A percentile compares a stretch with the other conserved stretches of the same genome.
These are phyloP conservation scores for Blastobotrys malaysiensis DNA, from an alignment of 1,139 yeast species.

Conservation along the genomic window DNA sequence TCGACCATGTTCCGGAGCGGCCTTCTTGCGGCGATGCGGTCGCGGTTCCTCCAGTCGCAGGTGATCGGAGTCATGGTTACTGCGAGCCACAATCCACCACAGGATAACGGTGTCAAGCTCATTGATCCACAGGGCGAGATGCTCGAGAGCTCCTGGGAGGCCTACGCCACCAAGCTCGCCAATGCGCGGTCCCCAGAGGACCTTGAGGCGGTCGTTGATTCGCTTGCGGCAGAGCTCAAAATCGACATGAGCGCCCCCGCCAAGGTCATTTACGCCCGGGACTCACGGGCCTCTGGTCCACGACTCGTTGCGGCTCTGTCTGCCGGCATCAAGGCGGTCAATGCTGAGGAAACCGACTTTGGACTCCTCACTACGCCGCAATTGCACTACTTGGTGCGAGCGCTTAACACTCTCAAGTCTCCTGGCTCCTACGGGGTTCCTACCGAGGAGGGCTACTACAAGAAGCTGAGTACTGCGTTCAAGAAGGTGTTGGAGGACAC, in stretches of 20 bases:
- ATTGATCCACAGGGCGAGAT: conserved; percentile 93
- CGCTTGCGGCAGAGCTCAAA: conserved; percentile 33
- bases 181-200: conserved; percentile 46
- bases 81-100: conserved; percentile 95
- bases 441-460: conserved; percentile 65
- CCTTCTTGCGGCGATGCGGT: conserved; percentile 72
- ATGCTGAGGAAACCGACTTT: conserved; percentile 47
- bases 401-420: conserved; percentile 50
- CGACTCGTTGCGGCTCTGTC: conserved; percentile 55
- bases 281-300: conserved; percentile 66
- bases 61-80: conserved; percentile 85
- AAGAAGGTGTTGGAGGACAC: conserved; percentile 34
- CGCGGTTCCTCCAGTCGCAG: conserved; percentile 61
- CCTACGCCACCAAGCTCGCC: conserved; percentile 72
- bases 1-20: conserved; percentile 85
- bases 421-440: conserved; percentile 53
- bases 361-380: conserved; percentile 90
- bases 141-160: conserved; percentile 84
- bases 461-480: conserved; percentile 51
- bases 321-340: conserved; percentile 55
- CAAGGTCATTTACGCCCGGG: conserved; percentile 49
- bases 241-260: conserved; percentile 42
- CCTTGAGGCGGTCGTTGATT: conserved; percentile 33
- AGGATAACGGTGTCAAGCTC: conserved; percentile 92
- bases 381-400: conserved; percentile 79